phyloP scores from a whole-genome alignment of 192 early-diverging fungal species.

The Coemansia sp. region DNA sequence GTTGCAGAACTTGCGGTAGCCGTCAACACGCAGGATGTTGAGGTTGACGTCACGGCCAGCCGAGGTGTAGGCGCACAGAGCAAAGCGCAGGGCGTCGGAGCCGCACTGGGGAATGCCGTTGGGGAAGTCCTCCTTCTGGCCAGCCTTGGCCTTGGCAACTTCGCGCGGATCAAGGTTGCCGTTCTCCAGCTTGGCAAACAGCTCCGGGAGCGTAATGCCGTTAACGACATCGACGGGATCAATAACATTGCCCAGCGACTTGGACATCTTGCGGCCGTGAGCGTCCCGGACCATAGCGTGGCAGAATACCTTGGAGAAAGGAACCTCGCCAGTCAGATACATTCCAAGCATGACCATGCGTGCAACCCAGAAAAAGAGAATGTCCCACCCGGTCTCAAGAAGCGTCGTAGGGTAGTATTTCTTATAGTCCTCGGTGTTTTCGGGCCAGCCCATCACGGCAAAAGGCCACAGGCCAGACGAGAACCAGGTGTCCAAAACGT shows the following conservation, averaged over 20 bases:
- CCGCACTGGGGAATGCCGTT: constrained; percentile 98
- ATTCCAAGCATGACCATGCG: constrained; percentile 99
- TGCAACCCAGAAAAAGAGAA: constrained; percentile 99
- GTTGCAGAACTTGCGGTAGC: constrained; percentile 99
- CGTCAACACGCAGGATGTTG: constrained; percentile 93
- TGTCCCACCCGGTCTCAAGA: constrained; percentile 98
- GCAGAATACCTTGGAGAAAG: constrained; percentile 94
- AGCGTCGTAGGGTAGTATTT: constrained; percentile 89
- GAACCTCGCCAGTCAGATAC: constrained; percentile 92
- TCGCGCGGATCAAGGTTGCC: constrained; percentile 93
- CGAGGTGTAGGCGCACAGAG: constrained; percentile 76
- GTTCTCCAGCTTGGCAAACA: constrained; percentile 72
- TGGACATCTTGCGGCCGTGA: constrained; percentile 98
- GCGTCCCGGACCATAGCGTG: constrained; percentile 98
- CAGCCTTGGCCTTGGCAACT: constrained; percentile 81
- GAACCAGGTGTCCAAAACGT: constrained; percentile 99
- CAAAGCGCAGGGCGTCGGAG: constrained; percentile 89
- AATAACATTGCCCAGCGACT: constrained; percentile 95
- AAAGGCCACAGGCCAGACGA: constrained; percentile 99
- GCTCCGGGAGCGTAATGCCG: constrained; percentile 78
- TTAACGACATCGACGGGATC: constrained; percentile 97
- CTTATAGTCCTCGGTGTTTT: constrained; percentile 79
- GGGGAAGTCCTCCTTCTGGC: constrained; percentile 87
- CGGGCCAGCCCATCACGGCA: constrained; percentile 96
- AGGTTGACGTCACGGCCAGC: constrained; percentile 87